Conservation (phyloP, 2,329 filamentous ascomycete genomes). For the Fusarium fujikuroi region DNA sequence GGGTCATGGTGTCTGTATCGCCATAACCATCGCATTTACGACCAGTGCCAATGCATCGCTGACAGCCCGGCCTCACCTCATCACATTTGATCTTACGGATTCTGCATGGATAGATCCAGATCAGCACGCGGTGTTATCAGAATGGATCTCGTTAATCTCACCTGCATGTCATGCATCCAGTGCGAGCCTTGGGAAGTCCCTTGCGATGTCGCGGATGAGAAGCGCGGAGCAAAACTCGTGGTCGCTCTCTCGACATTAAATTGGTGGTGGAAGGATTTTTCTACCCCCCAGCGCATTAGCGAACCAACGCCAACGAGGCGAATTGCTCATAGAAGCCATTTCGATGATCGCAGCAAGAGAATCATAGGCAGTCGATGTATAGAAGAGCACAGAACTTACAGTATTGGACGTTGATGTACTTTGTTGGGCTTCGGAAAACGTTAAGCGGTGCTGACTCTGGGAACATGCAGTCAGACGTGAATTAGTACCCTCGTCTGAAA, state of each 20-base stretch:
- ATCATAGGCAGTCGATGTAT: no score
- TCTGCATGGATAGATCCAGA: neutral
- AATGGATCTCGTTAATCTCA: neutral
- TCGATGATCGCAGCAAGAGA: no score
- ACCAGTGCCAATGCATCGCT: slow-evolving; percentile 9
- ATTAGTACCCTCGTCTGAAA: neutral
- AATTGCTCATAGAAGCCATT: neutral
- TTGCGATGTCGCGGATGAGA: neutral
- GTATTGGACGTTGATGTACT: neutral
- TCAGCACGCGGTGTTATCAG: neutral
- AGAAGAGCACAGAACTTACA: neutral
- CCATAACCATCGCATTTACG: slow-evolving; percentile 10
- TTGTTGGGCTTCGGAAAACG: neutral
- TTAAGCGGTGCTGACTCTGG: neutral
- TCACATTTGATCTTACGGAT: slow-evolving; percentile 20
- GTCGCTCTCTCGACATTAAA: neutral
- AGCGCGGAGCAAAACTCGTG: neutral
- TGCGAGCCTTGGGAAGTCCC: neutral
- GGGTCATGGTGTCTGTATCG: neutral
- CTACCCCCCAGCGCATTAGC: neutral
- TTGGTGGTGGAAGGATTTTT: neutral
- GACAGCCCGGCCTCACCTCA: slow-evolving; percentile 2
- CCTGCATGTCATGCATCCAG: slow-evolving; percentile 18
- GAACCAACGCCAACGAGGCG: neutral
- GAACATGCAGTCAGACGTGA: neutral